These are phyloP conservation scores for Seminavis robusta DNA, from an alignment of 108 stramenopile genomes.

Conservation along the genomic window DNA sequence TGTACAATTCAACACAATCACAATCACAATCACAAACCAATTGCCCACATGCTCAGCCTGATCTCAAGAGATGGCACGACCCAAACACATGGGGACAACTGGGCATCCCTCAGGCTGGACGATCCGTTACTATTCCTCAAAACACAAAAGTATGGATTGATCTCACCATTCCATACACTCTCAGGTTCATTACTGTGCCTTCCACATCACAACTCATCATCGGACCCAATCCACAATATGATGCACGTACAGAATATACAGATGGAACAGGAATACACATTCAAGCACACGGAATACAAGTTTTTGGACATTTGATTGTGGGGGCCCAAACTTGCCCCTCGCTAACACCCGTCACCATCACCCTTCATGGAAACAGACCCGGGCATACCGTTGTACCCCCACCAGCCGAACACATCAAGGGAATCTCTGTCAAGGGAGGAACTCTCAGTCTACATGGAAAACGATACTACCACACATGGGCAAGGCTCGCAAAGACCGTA, in stretches of 20 bases:
- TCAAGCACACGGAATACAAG: slow-evolving; percentile 16
- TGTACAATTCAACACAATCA: too few relatives aligned
- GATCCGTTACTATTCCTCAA: slow-evolving; percentile 14
- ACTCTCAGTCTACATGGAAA: slow-evolving; percentile 31
- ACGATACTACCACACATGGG: slow-evolving; percentile 33
- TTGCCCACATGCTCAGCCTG: slow-evolving; percentile 3
- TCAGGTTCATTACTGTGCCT: slow-evolving; percentile 30
- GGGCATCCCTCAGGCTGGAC: slow-evolving; percentile 1
- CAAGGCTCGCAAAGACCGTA: slow-evolving; percentile 32
- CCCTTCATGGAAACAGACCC: slow-evolving; percentile 33
- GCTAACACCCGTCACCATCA: slow-evolving; percentile 23
- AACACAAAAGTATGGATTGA: slow-evolving; percentile 13
- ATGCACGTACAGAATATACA: too few relatives aligned
- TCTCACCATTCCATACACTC: slow-evolving; percentile 1
- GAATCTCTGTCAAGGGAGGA: slow-evolving; percentile 35
- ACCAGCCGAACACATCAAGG: slow-evolving; percentile 21
- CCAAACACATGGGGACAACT: not conserved
- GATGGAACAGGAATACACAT: slow-evolving; percentile 20
- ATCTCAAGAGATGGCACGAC: not conserved
- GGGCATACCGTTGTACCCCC: not conserved
- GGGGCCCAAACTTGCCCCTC: slow-evolving; percentile 30
- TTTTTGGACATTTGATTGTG: slow-evolving; percentile 19
- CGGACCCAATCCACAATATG: too few relatives aligned
- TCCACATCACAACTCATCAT: slow-evolving; percentile 26
- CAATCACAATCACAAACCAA: not conserved